phyloP scores from a whole-genome alignment of 2,329 filamentous ascomycete genomes.

The Cephalotrichum gorgonifer region DNA sequence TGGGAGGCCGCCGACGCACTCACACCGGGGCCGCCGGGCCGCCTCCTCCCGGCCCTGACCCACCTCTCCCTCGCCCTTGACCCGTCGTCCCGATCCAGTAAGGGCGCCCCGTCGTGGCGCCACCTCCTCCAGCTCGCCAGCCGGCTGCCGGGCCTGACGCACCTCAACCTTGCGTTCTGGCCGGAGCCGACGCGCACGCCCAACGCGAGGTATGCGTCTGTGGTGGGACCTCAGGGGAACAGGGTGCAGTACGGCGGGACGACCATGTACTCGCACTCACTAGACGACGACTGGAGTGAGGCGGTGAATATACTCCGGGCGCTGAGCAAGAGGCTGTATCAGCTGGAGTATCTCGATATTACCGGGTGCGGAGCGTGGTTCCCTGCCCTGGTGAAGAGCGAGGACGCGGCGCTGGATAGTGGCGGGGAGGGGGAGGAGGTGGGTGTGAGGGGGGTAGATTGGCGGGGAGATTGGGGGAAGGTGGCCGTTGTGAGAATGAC shows the following conservation, averaged over 20 bases:
- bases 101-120: conserved; percentile 37
- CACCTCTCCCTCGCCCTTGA: conserved; percentile 48
- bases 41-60: conserved; percentile 45
- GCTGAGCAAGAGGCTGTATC: conserved; percentile 43
- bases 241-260: conserved; percentile 43
- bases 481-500: conserved; percentile 32
- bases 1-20: conserved; percentile 38
- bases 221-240: conserved; percentile 31
- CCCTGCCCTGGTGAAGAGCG: conserved; percentile 27
- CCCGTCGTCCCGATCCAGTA: conserved; percentile 13
- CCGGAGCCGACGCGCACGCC: conserved; percentile 48
- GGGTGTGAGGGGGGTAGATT: conserved; percentile 28
- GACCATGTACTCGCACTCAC: conserved; percentile 44
- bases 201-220: conserved; percentile 35
- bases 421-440: conserved; percentile 6
- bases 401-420: conserved; percentile 29
- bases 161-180: conserved; percentile 53
- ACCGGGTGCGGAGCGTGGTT: conserved; percentile 50
- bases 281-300: conserved; percentile 51
- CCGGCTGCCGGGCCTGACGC: conserved; percentile 44
- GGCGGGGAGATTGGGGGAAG: conserved; percentile 43
- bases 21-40: conserved; percentile 16
- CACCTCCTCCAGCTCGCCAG: conserved; percentile 44
- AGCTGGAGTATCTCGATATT: conserved; percentile 50
- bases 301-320: conserved; percentile 43